These are phyloP conservation scores for Vaccinium myrtillus DNA, from an alignment of 148 eudicot species.

Conservation along the genomic window DNA sequence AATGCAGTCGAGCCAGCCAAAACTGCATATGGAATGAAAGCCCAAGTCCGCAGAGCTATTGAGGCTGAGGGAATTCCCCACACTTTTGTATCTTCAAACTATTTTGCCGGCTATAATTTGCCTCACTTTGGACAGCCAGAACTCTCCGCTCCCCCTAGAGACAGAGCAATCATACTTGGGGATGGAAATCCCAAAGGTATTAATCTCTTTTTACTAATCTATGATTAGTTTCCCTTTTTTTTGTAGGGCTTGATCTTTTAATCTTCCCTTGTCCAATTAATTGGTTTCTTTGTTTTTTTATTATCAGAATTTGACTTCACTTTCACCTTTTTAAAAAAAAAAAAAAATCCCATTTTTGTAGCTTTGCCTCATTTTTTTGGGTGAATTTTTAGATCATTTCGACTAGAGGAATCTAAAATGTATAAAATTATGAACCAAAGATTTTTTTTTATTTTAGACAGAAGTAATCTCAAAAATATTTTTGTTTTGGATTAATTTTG, in stretches of 20 bases:
- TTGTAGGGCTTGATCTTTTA: not conserved
- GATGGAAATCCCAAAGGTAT: conserved; percentile 69
- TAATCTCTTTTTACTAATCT: not conserved
- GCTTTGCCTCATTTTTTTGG: too few relatives aligned
- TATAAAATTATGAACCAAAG: too few relatives aligned
- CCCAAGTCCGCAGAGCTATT: conserved; percentile 45
- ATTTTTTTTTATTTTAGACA: too few relatives aligned
- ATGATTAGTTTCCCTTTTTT: not conserved
- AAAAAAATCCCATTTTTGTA: too few relatives aligned
- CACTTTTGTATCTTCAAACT: conserved; percentile 46
- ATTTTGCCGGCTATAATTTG: conserved; percentile 54
- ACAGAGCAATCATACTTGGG: conserved; percentile 38
- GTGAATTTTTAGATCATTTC: too few relatives aligned
- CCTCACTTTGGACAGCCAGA: conserved; percentile 50
- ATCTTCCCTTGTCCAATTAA: not conserved
- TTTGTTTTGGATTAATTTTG: too few relatives aligned
- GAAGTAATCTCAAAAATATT: too few relatives aligned
- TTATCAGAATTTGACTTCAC: too few relatives aligned
- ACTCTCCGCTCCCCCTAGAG: conserved; percentile 49
- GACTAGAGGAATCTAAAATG: too few relatives aligned
- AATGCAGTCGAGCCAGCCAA: conserved; percentile 56
- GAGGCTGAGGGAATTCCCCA: conserved; percentile 63
- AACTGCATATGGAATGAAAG: conserved; percentile 31
- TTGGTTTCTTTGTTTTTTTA: too few relatives aligned
- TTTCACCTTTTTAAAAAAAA: too few relatives aligned